Evolutionary conservation across 306 rosid species (phyloP), one percentile per base, ranked within the genome.

Genomic region (Citrullus mucosospermus): DNA sequence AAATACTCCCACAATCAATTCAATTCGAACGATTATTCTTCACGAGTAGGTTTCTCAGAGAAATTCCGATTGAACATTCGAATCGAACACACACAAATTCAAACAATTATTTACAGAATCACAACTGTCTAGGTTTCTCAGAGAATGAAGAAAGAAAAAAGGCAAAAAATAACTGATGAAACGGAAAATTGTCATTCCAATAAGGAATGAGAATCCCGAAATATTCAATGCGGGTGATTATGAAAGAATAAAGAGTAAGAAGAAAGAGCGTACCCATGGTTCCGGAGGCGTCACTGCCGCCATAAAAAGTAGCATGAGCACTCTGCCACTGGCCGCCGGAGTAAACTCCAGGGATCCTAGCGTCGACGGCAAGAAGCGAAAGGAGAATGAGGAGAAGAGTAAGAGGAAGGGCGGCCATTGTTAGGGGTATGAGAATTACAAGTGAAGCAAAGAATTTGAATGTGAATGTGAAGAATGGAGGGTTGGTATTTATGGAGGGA

Each of bases 221-320:
- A 7, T 0, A 61, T 2, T 14, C 25, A 63, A 36, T 63, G 71
- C 41, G 22, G 20, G 0, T 13, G 17, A 16, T 34, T 1, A 34
- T 32, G 2, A 3, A 34, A 63, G 22, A 15, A 6, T 14, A 36
- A 63, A 3, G 1, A 41, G 34, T 14, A 43, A 0, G 17, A 68
- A 39, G 16, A 13, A 71, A 72, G 9, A 9, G 65, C 86, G 11
- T 39, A 94, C 98, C 98, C 98, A 94, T 94, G 8, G 98, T 94
- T 80, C 98, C 98, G 16, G 98, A 94, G 57, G 97, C 98, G 66
- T 94, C 97, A 3, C 96, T 60, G 61, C 97, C 97, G 1, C 98
- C 98, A 28, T 94, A 94, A 88, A 94, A 94, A 80, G 98, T 94
- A 13, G 98, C 98, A 13, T 94, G 98, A 78, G 98, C 98, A 32